A percentile compares a stretch with the other conserved stretches of the same genome.
Conservation (phyloP, 2,329 filamentous ascomycete species). For the Proliferodiscus dingleyae region DNA sequence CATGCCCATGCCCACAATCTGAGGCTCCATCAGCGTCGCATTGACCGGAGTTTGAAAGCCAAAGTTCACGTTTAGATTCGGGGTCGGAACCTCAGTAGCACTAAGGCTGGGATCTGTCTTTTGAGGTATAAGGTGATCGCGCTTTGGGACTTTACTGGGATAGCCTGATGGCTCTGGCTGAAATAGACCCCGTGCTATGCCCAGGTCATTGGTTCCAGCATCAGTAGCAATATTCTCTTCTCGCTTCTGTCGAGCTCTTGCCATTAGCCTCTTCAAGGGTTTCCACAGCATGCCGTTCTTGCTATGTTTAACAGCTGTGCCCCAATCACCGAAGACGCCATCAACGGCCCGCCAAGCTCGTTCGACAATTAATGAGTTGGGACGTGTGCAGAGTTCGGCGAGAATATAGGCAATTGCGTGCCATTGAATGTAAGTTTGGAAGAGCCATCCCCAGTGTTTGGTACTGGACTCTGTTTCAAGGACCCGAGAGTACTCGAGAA, state of each 20-base stretch:
- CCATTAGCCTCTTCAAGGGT: slow-evolving; percentile 55
- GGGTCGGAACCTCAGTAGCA: neutral
- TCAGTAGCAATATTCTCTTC: slow-evolving; percentile 37
- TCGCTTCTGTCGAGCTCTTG: slow-evolving; percentile 50
- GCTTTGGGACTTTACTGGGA: neutral
- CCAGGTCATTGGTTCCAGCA: slow-evolving; percentile 7
- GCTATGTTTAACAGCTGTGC: slow-evolving; percentile 24
- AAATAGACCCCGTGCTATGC: neutral
- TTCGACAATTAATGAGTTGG: slow-evolving; percentile 35
- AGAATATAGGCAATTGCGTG: slow-evolving; percentile 41
- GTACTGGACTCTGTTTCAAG: slow-evolving; percentile 34
- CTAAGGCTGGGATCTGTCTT: slow-evolving; percentile 1
- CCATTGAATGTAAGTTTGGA: slow-evolving; percentile 39
- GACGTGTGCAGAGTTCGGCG: slow-evolving; percentile 34
- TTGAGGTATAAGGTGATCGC: slow-evolving; percentile 6
- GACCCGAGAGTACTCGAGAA: slow-evolving; percentile 37
- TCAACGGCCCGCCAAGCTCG: slow-evolving; percentile 38
- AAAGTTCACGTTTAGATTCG: neutral
- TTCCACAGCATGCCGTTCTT: slow-evolving; percentile 58
- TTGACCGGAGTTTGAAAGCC: neutral
- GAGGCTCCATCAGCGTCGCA: slow-evolving; percentile 15
- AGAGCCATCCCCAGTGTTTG: slow-evolving; percentile 39
- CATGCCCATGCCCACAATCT: slow-evolving; percentile 23
- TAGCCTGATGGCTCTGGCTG: neutral
- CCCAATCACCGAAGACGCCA: slow-evolving; percentile 25